These are phyloP conservation scores for Chrysoporthe puriensis DNA, from an alignment of 2,329 filamentous ascomycete genomes.

Conservation along the genomic window DNA sequence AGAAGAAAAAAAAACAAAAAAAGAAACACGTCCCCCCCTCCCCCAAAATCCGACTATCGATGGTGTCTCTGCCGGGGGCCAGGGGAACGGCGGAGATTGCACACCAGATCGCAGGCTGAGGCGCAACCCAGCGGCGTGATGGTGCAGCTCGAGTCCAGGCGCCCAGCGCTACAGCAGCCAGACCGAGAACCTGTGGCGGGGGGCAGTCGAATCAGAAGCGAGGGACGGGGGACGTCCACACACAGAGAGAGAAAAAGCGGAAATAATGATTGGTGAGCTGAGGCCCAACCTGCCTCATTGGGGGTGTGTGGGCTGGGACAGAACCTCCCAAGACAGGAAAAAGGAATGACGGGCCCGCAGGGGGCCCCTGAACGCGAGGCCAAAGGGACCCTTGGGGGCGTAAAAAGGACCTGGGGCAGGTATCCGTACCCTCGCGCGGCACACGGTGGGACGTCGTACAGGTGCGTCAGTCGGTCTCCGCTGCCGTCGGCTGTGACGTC, in stretches of 20 bases:
- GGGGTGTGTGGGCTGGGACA: neutral
- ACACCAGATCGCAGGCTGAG: neutral
- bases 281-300: neutral
- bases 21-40: neutral
- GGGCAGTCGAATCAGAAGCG: neutral
- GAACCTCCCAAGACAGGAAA: neutral
- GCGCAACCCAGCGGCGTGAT: neutral
- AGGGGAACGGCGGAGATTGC: neutral
- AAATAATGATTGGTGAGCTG: neutral
- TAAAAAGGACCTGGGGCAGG: conserved; percentile 11
- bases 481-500: neutral
- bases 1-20: neutral
- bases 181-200: neutral
- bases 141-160: neutral
- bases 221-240: neutral
- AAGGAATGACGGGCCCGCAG: neutral
- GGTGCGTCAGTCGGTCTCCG: neutral
- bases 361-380: neutral
- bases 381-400: conserved; percentile 5
- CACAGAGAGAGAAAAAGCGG: neutral
- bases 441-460: neutral
- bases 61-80: neutral
- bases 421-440: neutral
- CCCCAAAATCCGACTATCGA: neutral
- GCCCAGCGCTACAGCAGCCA: neutral